A percentile compares a stretch with the other conserved stretches of the same genome.
These are phyloP conservation scores for Claviceps paspali DNA, from an alignment of 2,329 filamentous ascomycete species.

Conservation along the genomic window DNA sequence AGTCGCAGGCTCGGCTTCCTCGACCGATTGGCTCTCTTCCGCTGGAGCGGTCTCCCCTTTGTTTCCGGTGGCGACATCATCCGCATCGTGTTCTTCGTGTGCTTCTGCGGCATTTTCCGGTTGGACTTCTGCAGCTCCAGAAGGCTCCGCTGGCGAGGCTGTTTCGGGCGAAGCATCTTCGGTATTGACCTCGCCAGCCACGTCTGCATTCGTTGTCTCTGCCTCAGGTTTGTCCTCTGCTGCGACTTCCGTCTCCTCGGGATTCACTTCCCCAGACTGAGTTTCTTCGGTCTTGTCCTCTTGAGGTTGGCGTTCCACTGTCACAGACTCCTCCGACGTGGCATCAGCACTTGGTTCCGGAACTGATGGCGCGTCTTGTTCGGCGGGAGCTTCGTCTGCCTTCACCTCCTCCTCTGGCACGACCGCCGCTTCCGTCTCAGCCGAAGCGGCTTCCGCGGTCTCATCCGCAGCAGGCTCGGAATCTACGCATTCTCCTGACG, in stretches of 20 bases:
- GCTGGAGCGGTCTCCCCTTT: too few species aligned
- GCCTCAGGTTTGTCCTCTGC: neutral
- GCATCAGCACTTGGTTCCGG: neutral
- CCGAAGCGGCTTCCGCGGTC: neutral
- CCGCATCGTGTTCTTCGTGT: too few species aligned
- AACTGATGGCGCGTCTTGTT: neutral
- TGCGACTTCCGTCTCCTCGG: neutral
- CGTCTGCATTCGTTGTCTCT: neutral
- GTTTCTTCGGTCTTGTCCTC: neutral
- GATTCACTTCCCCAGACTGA: neutral
- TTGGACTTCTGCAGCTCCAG: neutral
- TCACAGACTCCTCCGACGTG: neutral
- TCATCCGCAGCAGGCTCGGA: neutral
- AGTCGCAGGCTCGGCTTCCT: too few species aligned
- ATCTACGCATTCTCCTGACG: neutral
- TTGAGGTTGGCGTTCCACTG: neutral
- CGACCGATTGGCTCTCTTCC: too few species aligned
- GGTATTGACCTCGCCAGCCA: neutral
- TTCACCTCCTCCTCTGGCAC: neutral
- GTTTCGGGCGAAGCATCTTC: neutral
- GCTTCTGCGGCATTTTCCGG: neutral
- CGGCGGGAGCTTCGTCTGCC: neutral
- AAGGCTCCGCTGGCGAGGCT: neutral
- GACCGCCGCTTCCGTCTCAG: neutral
- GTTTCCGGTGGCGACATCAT: too few species aligned